Evolutionary conservation across 306 rosid species (phyloP).

Genomic region (Acmispon strigosus): DNA sequence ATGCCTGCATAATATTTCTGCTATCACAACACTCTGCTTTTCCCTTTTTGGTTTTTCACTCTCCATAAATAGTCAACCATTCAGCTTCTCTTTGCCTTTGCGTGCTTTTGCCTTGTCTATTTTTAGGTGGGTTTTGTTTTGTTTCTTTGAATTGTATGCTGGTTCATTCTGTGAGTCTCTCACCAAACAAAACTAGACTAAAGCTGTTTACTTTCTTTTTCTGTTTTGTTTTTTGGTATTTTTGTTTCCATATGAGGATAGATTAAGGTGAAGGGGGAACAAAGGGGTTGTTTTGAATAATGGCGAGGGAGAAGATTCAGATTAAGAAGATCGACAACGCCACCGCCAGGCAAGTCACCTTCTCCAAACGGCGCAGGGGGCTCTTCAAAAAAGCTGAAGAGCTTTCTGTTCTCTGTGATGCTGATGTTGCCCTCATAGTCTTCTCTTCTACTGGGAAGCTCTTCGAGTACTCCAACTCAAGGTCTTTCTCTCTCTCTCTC

Average conservation of each 20-base stretch:
- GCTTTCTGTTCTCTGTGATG: slow-evolving; percentile 93
- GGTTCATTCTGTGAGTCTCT: slow-evolving; percentile 27
- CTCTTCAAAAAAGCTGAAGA: slow-evolving; percentile 86
- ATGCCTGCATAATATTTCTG: slow-evolving; percentile 20
- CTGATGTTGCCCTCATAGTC: slow-evolving; percentile 77
- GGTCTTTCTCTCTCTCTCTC: slow-evolving; percentile 37
- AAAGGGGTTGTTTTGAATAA: not conserved
- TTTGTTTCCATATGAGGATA: not conserved
- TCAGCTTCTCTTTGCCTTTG: not conserved
- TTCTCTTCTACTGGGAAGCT: slow-evolving; percentile 87
- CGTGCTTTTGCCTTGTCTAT: slow-evolving; percentile 1
- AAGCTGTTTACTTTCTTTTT: not conserved
- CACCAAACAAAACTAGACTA: not conserved
- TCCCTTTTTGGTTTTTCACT: not conserved
- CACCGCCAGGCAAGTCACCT: slow-evolving; percentile 90
- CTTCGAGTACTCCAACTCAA: slow-evolving; percentile 70
- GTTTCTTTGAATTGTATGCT: slow-evolving; percentile 9
- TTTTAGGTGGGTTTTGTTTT: slow-evolving; percentile 25
- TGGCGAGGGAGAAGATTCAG: slow-evolving; percentile 97
- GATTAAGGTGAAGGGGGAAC: slow-evolving; percentile 8
- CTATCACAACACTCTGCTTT: not conserved
- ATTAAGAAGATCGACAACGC: slow-evolving; percentile 91
- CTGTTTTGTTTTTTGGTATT: not conserved
- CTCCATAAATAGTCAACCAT: slow-evolving; percentile 26
- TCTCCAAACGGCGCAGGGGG: slow-evolving; percentile 87